phyloP scores from a whole-genome alignment of 371 early-diverging fungal genomes.

The Mucor piriformis region DNA sequence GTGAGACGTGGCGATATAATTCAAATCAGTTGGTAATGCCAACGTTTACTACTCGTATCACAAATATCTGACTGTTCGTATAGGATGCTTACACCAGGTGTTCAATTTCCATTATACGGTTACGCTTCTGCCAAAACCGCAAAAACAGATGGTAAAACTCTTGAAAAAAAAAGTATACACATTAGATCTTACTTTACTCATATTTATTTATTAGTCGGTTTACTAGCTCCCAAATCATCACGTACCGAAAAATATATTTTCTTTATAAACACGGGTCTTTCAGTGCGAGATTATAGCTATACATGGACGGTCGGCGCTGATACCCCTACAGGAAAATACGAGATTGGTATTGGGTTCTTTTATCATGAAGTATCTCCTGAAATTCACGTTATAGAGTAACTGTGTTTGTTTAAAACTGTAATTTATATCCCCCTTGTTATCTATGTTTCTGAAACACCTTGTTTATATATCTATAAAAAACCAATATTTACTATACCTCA shows the following conservation, averaged over 20 bases:
- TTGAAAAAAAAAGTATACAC: too few species aligned
- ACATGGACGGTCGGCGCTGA: constrained; percentile 18
- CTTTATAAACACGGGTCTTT: constrained; percentile 12
- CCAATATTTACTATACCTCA: too few species aligned
- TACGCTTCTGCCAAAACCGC: constrained; percentile 25
- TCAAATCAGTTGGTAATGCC: constrained; percentile 10
- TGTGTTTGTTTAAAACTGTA: not conserved
- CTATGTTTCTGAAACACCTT: not conserved
- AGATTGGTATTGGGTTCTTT: constrained; percentile 25
- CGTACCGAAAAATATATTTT: constrained; percentile 15
- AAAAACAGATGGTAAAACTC: constrained; percentile 19
- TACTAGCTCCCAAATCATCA: constrained; percentile 13
- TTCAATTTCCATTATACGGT: constrained; percentile 24
- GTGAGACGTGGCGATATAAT: constrained; percentile 13
- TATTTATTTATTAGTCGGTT: constrained; percentile 17
- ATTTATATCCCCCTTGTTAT: not conserved
- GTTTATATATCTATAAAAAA: too few species aligned
- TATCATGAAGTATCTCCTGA: constrained; percentile 19
- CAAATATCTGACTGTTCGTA: not conserved
- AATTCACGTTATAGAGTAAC: constrained; percentile 4
- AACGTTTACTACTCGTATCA: not conserved
- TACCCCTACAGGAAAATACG: constrained; percentile 20
- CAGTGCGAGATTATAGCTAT: constrained; percentile 10
- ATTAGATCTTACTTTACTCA: too few species aligned
- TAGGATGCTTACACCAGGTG: constrained; percentile 21